Evolutionary conservation across 1,139 yeast genomes (phyloP).

Genomic region (Suhomyces bolitotheri): DNA sequence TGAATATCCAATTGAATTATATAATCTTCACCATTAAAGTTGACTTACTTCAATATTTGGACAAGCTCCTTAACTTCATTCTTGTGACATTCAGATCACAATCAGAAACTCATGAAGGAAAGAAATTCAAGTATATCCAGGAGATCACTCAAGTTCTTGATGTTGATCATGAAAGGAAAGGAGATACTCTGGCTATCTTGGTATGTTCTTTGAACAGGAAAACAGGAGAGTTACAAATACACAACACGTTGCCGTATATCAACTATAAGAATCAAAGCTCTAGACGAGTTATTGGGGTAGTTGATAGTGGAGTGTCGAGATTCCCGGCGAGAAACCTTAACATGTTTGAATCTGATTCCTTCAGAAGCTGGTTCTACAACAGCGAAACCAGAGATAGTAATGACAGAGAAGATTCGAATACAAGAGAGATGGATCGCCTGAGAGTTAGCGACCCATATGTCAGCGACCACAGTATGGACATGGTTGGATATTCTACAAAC

Average conservation of each 20-base stretch:
- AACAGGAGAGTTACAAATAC: constrained; percentile 28
- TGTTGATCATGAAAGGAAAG: constrained; percentile 10
- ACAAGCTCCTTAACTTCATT: constrained; percentile 15
- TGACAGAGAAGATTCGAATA: constrained; percentile 1
- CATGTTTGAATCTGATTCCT: constrained; percentile 5
- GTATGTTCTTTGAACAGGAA: constrained; percentile 37
- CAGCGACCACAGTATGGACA: constrained; percentile 4
- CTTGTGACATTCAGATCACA: constrained; percentile 7
- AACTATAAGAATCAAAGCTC: constrained; percentile 11
- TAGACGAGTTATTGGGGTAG: constrained; percentile 10
- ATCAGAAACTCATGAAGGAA: constrained; percentile 6
- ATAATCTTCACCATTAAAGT: constrained; percentile 34
- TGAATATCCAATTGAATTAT: constrained; percentile 41
- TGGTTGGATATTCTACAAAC: constrained; percentile 7
- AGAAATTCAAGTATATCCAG: constrained; percentile 7
- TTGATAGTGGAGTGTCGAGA: constrained; percentile 12
- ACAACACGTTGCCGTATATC: constrained; percentile 18
- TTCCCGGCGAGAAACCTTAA: background rate
- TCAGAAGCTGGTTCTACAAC: constrained; percentile 9
- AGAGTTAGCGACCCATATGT: constrained; percentile 5
- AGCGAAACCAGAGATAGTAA: constrained; percentile 1
- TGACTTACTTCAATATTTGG: constrained; percentile 29
- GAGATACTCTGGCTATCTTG: constrained; percentile 20
- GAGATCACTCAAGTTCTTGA: constrained; percentile 9
- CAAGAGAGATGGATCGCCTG: constrained; percentile 1